Conservation (phyloP, 176 grass and related monocot genomes). For the Cocos nucifera region DNA sequence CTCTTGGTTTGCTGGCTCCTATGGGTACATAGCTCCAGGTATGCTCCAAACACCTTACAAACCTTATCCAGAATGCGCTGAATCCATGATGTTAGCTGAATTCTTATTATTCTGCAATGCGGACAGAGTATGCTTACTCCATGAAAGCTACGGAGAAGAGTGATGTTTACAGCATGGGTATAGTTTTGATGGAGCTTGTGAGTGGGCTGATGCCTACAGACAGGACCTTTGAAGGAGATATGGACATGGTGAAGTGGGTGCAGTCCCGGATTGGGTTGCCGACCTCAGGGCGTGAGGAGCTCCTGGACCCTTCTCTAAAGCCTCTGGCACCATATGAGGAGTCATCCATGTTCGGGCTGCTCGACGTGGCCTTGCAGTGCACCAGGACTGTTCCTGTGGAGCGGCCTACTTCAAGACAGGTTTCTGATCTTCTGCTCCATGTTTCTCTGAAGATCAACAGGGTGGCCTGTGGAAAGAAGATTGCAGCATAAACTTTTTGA, state of each 20-base stretch:
- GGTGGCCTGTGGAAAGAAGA: conserved; percentile 23
- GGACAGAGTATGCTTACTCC: conserved; percentile 79
- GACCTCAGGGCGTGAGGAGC: conserved; percentile 27
- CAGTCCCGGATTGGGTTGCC: conserved; percentile 35
- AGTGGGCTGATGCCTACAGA: conserved; percentile 68
- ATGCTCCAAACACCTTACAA: neutral
- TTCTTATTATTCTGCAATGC: neutral
- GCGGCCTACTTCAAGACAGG: conserved; percentile 66
- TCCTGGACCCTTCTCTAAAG: conserved; percentile 51
- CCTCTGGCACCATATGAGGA: conserved; percentile 51
- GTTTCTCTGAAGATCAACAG: conserved; percentile 50
- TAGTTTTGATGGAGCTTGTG: conserved; percentile 91
- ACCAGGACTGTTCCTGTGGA: conserved; percentile 47
- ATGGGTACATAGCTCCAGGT: conserved; percentile 95
- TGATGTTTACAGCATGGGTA: conserved; percentile 89
- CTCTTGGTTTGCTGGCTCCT: conserved; percentile 85
- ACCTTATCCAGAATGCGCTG: no score
- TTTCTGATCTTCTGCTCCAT: conserved; percentile 70
- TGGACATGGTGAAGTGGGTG: conserved; percentile 91
- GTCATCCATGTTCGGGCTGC: conserved; percentile 51
- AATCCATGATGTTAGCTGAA: neutral
- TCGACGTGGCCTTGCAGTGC: conserved; percentile 67
- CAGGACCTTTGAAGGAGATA: conserved; percentile 60
- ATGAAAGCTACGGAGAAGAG: conserved; percentile 75
- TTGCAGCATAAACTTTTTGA: neutral